Evolutionary conservation across 2,329 filamentous ascomycete species (phyloP), one percentile per base, ranked within the genome.

Genomic region (Rutstroemia sp.): DNA sequence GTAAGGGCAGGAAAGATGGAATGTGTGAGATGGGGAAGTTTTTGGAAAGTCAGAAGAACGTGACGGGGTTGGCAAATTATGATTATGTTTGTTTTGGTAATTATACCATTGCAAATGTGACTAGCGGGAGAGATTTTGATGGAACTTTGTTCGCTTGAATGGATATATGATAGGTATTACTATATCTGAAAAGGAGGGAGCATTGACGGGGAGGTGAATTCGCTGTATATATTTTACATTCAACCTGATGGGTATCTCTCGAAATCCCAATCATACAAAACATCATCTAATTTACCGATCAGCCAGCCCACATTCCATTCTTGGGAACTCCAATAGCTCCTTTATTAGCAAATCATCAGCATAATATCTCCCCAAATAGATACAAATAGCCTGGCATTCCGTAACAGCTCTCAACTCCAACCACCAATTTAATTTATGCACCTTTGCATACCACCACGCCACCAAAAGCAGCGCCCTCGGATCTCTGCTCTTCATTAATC

Each of bases 361-460:
- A 54, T 69, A 62, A 57, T 68, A 56, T 52, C 63, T 64, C 48
- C 72, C 61, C 71, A 79, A 57, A 63, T 71, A 74, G 4, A 73
- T 58, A 58, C 71, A 74, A 17, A 81, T 78, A 0, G 78, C 74
- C 48, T 72, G 70, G n/a, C 76, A 76, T 61, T 81, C 78, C 0
- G 80, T 61, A 25, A 70, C 59, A 3, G 75, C 72, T 47, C 79
- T 71, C 47, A 72, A 68, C 47, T 72, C 68, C 9, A 78, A 58
- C 75, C 76, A 81, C 80, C 78, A 82, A 1, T 21, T n/a, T 10
- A 69, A 65, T 5, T 69, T 65, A 16, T 70, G 72, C 7, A 78
- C 65, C 59, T 77, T 75, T 12, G 76, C 75, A 65, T 78, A 81
- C 80, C 80, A 85, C 67, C 77, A 80, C 0, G 75, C 72, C 10